Evolutionary conservation across 129 eudicot species (phyloP), one percentile per base, ranked within the genome.

Genomic region (Arctium minus): DNA sequence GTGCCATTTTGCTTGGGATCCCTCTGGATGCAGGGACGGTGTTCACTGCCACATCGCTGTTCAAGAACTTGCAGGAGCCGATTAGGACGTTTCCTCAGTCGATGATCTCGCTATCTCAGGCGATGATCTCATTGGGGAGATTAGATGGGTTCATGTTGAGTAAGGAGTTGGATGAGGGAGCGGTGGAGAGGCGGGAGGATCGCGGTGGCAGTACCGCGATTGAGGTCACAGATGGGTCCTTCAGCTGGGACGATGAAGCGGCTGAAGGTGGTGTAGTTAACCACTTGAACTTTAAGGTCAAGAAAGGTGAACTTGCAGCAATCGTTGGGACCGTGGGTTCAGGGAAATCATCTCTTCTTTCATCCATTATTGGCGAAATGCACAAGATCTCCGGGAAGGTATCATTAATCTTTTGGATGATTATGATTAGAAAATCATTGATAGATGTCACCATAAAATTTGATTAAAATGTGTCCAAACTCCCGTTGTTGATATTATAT

Each of bases 51-150:
- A 92, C 91, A 9, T 76, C 98, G 6, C 37, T 93, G 35, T 87
- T 95, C 76, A 92, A 89, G 92, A 91, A 89, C 75, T 84, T 95
- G 86, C 97, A 95, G 79, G 97, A 95, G 84, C 97, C 98, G 6
- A 92, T 92, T 33, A 84, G 97, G 78, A 82, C 89, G 2, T 95
- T 95, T 72, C 98, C 98, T 0, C 98, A 95, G 73, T 92, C 98
- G 1, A 87, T 95, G 97, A 95, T 95, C 71, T 86, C 94, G 9
- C 79, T 95, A 6, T 95, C 98, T 6, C 98, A 95, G 83, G 98
- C 98, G 5, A 87, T 92, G 87, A 88, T 95, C 48, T 92, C 98
- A 17, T 82, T 95, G 75, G 90, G 86, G 77, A 92, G 98, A 83
- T 76, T 95, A 79, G 98, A 95, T 71, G 81, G 29, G 4, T 95